phyloP scores from a whole-genome alignment of 108 stramenopile species.

The Cyclotella distinguenda region DNA sequence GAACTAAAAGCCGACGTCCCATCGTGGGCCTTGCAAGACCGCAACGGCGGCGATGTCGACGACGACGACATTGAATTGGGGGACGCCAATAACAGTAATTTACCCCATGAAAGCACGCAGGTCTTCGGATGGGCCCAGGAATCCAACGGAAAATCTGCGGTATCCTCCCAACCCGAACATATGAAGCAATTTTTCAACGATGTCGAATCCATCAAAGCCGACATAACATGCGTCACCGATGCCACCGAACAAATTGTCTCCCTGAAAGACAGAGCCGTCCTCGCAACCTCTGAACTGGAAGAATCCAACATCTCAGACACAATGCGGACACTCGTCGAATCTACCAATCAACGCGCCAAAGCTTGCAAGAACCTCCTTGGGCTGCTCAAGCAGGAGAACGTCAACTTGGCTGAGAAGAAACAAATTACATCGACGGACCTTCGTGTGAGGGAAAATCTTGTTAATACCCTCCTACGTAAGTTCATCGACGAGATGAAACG shows the following conservation, averaged over 20 bases:
- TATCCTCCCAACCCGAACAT: conserved; percentile 52
- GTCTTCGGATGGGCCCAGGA: conserved; percentile 20
- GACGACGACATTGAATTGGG: conserved; percentile 73
- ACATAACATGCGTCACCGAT: conserved; percentile 67
- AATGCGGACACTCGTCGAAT: conserved; percentile 64
- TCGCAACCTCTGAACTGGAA: conserved; percentile 76
- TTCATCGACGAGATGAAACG: conserved; percentile 98
- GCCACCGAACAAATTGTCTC: conserved; percentile 70
- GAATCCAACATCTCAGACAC: conserved; percentile 68
- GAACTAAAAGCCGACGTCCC: conserved; percentile 61
- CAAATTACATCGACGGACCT: conserved; percentile 63
- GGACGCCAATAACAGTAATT: background rate
- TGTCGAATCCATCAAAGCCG: conserved; percentile 79
- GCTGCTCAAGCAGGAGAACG: conserved; percentile 80
- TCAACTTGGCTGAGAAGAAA: conserved; percentile 63
- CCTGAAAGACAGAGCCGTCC: conserved; percentile 77
- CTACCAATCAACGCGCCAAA: conserved; percentile 83
- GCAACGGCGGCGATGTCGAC: conserved; percentile 40
- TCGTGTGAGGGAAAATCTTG: conserved; percentile 89
- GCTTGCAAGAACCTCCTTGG: conserved; percentile 76
- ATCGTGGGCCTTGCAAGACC: conserved; percentile 63
- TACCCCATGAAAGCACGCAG: too few relatives aligned
- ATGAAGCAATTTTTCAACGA: conserved; percentile 86
- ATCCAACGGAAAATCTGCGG: too few relatives aligned
- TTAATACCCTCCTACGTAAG: conserved; percentile 92